phyloP scores from a whole-genome alignment of 1,139 yeast genomes.

The Pneumocystis carinii region DNA sequence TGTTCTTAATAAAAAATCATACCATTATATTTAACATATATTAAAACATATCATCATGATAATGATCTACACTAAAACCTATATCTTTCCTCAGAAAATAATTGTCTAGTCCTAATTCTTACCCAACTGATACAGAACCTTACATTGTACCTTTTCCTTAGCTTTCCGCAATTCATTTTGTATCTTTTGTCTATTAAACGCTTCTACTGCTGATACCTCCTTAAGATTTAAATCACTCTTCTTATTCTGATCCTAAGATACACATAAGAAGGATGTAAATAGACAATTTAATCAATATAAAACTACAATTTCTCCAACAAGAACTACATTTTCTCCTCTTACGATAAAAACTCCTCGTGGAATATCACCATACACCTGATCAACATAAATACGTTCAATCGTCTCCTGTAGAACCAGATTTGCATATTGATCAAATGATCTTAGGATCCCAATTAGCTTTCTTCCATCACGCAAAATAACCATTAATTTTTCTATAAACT shows the following conservation, averaged over 20 bases:
- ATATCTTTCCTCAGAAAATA: background rate
- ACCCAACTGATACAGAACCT: constrained; percentile 28
- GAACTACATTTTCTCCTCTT: constrained; percentile 94
- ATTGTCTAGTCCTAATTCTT: too few species aligned
- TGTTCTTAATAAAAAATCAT: background rate
- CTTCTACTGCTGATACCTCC: constrained; percentile 47
- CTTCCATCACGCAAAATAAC: constrained; percentile 85
- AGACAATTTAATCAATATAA: background rate
- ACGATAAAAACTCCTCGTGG: constrained; percentile 72
- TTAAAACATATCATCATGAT: background rate
- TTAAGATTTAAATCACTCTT: constrained; percentile 56
- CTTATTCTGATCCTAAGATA: constrained; percentile 50
- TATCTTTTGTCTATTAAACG: constrained; percentile 31
- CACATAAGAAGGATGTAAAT: background rate
- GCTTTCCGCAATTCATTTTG: constrained; percentile 27
- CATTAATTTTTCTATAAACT: constrained; percentile 42
- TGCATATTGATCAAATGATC: constrained; percentile 93
- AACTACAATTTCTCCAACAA: constrained; percentile 63
- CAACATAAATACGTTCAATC: constrained; percentile 64
- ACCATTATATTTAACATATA: background rate
- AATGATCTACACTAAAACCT: background rate
- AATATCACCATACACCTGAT: constrained; percentile 53
- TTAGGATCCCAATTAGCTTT: constrained; percentile 70
- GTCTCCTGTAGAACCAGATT: constrained; percentile 87
- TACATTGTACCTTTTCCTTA: constrained; percentile 35